Conservation (phyloP, 192 early-diverging fungal genomes). For the Umbelopsis isabellina region DNA sequence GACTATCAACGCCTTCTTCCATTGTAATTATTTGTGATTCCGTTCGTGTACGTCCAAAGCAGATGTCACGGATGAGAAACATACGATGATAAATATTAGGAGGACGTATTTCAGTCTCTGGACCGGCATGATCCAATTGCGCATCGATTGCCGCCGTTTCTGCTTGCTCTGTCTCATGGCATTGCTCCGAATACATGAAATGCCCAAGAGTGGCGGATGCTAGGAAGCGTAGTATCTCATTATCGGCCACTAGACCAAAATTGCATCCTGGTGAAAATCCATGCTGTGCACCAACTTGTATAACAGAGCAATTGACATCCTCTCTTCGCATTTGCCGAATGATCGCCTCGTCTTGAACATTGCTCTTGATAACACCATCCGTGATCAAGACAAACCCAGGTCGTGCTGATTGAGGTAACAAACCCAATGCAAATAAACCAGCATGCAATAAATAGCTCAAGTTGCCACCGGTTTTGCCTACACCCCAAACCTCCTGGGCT, state of each 20-base stretch:
- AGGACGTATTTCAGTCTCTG: background rate
- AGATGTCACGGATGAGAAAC: constrained; percentile 50
- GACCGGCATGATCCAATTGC: background rate
- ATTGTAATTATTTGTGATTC: constrained; percentile 46
- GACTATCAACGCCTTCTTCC: constrained; percentile 42
- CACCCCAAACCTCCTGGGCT: constrained; percentile 55
- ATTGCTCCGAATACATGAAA: constrained; percentile 73
- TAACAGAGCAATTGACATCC: constrained; percentile 66
- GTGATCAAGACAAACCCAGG: constrained; percentile 66
- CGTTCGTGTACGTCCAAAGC: constrained; percentile 37
- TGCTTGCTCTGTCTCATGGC: constrained; percentile 34
- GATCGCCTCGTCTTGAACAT: constrained; percentile 59
- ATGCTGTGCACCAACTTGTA: constrained; percentile 71
- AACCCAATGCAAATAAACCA: constrained; percentile 52
- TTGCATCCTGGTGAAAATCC: constrained; percentile 69
- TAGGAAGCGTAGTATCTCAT: constrained; percentile 71
- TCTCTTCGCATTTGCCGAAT: constrained; percentile 64
- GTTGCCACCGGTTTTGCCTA: constrained; percentile 59
- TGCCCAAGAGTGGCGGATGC: constrained; percentile 68
- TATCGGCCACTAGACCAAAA: constrained; percentile 79
- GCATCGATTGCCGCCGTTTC: background rate
- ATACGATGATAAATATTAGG: constrained; percentile 57
- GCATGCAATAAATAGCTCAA: constrained; percentile 60
- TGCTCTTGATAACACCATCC: constrained; percentile 79
- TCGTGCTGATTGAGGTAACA: constrained; percentile 47